These are phyloP conservation scores for Aspergillus indologenus DNA, from an alignment of 495 filamentous ascomycete genomes.

Conservation along the genomic window DNA sequence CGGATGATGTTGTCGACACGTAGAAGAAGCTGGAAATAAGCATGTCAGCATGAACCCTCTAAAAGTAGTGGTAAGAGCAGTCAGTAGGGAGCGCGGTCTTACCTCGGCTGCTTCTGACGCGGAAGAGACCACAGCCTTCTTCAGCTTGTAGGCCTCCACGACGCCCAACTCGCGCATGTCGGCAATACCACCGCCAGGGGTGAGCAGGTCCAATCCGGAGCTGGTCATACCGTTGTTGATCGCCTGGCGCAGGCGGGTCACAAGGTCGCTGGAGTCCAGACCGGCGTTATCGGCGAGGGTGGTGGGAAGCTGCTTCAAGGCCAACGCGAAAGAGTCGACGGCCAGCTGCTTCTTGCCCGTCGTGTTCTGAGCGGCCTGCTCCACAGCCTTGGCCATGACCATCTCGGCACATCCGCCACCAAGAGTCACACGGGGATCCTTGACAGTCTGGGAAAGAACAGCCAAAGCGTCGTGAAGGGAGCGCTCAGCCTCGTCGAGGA, in stretches of 20 bases:
- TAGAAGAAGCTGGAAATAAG: constrained; percentile 60
- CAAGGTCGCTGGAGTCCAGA: constrained; percentile 89
- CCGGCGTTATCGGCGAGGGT: constrained; percentile 98
- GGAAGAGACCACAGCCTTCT: constrained; percentile 91
- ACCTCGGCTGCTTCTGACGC: constrained; percentile 97
- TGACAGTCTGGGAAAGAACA: constrained; percentile 94
- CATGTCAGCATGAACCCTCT: constrained; percentile 2
- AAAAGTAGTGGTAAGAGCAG: background rate
- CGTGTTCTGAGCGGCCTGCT: constrained; percentile 88
- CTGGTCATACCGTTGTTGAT: constrained; percentile 92
- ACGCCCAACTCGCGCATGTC: constrained; percentile 97
- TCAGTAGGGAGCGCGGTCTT: constrained; percentile 27
- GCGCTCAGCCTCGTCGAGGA: constrained; percentile 94
- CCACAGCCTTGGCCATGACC: constrained; percentile 97
- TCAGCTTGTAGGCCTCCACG: constrained; percentile 98
- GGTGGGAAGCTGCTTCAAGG: constrained; percentile 88
- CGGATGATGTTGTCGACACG: constrained; percentile 87
- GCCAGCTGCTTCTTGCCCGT: constrained; percentile 96
- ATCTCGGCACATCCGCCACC: constrained; percentile 97
- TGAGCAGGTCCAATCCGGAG: constrained; percentile 84
- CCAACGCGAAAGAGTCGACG: constrained; percentile 83
- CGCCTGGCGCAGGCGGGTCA: constrained; percentile 85
- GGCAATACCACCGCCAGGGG: constrained; percentile 86
- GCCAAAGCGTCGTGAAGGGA: constrained; percentile 95
- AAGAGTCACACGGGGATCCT: constrained; percentile 88